phyloP scores from a whole-genome alignment of 371 early-diverging fungal genomes.

The Saksenaea vasiformis region DNA sequence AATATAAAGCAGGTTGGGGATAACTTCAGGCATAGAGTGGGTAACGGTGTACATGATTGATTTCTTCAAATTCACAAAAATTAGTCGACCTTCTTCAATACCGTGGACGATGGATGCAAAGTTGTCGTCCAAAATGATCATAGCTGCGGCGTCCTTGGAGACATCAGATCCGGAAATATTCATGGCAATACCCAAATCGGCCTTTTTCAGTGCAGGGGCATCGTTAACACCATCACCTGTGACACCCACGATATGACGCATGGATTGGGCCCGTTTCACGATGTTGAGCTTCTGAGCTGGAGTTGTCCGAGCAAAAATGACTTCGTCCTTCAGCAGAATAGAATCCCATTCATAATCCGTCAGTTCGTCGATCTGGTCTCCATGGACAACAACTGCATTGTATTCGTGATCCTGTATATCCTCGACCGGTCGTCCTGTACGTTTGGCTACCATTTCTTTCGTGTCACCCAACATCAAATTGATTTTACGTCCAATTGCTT shows the following conservation, averaged over 20 bases:
- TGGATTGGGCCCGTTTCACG: constrained; percentile 60
- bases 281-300: constrained; percentile 78
- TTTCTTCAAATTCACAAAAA: constrained; percentile 95
- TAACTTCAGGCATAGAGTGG: constrained; percentile 86
- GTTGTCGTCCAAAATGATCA: constrained; percentile 96
- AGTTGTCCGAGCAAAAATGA: constrained; percentile 80
- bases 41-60: constrained; percentile 90
- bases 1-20: constrained; percentile 81
- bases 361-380: constrained; percentile 76
- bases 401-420: constrained; percentile 78
- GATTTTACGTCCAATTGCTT: constrained; percentile 63
- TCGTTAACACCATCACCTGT: constrained; percentile 94
- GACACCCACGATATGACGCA: constrained; percentile 67
- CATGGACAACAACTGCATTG: constrained; percentile 86
- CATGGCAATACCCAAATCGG: constrained; percentile 92
- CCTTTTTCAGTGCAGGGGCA: constrained; percentile 73
- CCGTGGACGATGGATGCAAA: constrained; percentile 88
- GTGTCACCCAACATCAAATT: constrained; percentile 86
- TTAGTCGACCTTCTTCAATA: constrained; percentile 93
- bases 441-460: constrained; percentile 70
- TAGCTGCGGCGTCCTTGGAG: constrained; percentile 95
- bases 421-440: constrained; percentile 57
- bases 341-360: constrained; percentile 86
- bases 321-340: constrained; percentile 57
- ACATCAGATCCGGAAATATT: constrained; percentile 94